Percentiles rank a stretch among this genome's conserved stretches.
Conservation (phyloP, 2,329 filamentous ascomycete species). For the Calycina herbarum region DNA sequence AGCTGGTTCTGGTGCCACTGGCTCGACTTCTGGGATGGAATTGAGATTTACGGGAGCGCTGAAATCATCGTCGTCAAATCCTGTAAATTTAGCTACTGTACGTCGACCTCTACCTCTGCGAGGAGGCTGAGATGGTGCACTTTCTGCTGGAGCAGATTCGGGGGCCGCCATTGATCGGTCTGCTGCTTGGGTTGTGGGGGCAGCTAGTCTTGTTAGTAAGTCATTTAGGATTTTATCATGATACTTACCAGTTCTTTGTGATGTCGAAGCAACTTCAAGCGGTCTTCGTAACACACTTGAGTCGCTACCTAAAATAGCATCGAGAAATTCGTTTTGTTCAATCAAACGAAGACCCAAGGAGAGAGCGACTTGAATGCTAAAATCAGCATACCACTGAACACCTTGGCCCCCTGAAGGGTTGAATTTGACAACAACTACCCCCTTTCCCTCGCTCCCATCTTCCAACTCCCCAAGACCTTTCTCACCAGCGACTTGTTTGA, state of each 20-base stretch:
- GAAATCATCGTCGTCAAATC: conserved; percentile 64
- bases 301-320: conserved; percentile 82
- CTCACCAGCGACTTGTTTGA: conserved; percentile 72
- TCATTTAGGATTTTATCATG: neutral
- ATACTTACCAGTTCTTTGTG: conserved; percentile 27
- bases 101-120: conserved; percentile 41
- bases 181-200: neutral
- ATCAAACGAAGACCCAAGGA: conserved; percentile 79
- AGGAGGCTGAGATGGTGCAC: conserved; percentile 15
- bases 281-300: conserved; percentile 68
- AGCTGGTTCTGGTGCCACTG: conserved; percentile 28
- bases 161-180: neutral
- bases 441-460: conserved; percentile 62
- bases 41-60: conserved; percentile 16
- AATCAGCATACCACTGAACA: conserved; percentile 65
- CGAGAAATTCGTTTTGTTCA: conserved; percentile 87
- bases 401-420: conserved; percentile 56
- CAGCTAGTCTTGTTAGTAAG: conserved; percentile 3
- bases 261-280: conserved; percentile 53
- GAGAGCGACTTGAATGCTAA: conserved; percentile 68
- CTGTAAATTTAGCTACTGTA: conserved; percentile 63
- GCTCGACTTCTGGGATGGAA: conserved; percentile 39
- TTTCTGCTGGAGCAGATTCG: conserved; percentile 15
- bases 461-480: conserved; percentile 68
- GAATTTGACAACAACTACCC: conserved; percentile 77